Base-by-base conservation (phyloP, 208 protist species). In the Crithidia thermophila region DNA sequence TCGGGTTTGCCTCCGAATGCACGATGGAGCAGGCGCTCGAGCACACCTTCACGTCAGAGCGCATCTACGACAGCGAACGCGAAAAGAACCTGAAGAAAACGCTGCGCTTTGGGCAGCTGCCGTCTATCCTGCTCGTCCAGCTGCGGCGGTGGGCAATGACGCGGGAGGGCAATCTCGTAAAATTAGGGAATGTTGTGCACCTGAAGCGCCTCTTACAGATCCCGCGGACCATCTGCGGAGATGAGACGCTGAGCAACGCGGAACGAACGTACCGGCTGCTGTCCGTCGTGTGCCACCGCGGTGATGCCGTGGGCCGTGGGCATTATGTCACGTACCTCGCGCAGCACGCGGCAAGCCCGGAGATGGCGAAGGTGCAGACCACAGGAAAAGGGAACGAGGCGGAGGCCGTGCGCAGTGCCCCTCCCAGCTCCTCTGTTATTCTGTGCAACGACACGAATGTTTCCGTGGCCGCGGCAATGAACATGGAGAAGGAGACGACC, bases 241-340 rank as follows among this genome's bases (percentile, higher is more conserved):
- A 86, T 36, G 61, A 65, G 13, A 77, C 51, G n/a, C 42, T 79
- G 11, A 72, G 65, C 60, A 80, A 85, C 53, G 34, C 51, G 7
- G 77, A 53, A n/a, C 76, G 90, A 18, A 75, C 68, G 8, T 96
- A 94, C 58, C 53, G 79, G 31, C 75, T 96, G 23, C 40, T 92
- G 14, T 81, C 84, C 4, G 86, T 88, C 23, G 78, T 94, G 21
- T 67, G 75, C 13, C 91, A 96, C 49, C 88, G 84, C 20, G 91
- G 91, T 18, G 57, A 47, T 8, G 73, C 64, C 0, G 69, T 77
- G 40, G 72, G 72, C 4, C 67, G 73, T 13, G 91, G 91, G 3
- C 91, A 96, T 72, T 96, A 96, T 66, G 84, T 94, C 23, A 81
- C 86, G 8, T 94, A 92, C 67, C 53, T 96, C 14, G 60, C 67